Percentiles rank a stretch among this genome's conserved stretches.
Conservation (phyloP, 345 rosid genomes). For the Eucalyptus virginea region DNA sequence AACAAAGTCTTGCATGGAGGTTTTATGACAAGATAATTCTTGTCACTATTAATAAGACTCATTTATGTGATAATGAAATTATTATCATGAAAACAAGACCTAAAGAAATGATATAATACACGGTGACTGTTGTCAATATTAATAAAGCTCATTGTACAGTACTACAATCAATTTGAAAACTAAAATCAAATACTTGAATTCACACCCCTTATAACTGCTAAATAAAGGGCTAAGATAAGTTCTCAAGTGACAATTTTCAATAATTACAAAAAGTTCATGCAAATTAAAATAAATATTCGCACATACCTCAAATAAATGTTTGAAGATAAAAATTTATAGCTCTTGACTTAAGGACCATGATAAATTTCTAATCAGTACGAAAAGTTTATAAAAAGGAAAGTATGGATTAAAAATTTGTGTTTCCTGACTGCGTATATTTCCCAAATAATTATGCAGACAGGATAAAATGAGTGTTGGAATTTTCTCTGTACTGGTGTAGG, state of each 20-base stretch:
- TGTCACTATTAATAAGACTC: background rate
- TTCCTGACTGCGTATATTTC: background rate
- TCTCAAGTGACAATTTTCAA: background rate
- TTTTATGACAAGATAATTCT: background rate
- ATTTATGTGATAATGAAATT: background rate
- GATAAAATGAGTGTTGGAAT: background rate
- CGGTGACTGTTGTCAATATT: background rate
- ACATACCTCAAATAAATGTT: background rate
- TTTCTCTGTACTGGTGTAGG: background rate
- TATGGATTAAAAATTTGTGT: background rate
- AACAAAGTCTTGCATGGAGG: background rate
- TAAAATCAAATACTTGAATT: background rate
- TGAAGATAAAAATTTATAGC: rapidly evolving
- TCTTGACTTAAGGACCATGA: background rate
- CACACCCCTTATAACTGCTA: background rate
- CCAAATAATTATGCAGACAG: background rate
- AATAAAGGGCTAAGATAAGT: background rate
- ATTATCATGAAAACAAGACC: background rate
- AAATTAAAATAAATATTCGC: background rate
- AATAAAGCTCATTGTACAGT: background rate
- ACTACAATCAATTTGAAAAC: background rate
- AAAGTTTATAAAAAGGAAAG: background rate
- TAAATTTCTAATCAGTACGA: background rate
- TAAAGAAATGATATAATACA: background rate
- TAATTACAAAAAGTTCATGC: background rate